Percentiles rank a stretch among this genome's conserved stretches.
These are phyloP conservation scores for Gyromitra esculenta DNA, from an alignment of 2,329 filamentous ascomycete species.

Conservation along the genomic window DNA sequence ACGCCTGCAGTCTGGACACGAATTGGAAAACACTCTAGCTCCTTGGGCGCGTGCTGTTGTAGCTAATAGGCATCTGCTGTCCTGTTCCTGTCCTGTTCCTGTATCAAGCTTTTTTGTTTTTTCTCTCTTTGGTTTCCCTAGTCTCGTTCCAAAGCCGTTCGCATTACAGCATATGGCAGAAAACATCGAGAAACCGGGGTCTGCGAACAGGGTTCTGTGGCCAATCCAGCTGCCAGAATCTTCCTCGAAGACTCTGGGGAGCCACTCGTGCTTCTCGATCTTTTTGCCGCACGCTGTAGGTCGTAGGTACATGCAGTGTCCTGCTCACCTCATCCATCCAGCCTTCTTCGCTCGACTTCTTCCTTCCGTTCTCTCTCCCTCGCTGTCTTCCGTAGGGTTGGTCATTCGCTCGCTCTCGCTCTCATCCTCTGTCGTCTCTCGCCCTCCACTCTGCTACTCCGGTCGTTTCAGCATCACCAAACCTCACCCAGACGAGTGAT, in stretches of 20 bases:
- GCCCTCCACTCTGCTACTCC: background rate
- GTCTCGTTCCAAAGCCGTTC: background rate
- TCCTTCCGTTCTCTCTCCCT: background rate
- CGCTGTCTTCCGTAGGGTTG: conserved; percentile 1
- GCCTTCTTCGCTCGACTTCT: background rate
- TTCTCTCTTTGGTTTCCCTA: background rate
- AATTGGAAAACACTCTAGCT: background rate
- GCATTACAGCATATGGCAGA: no score
- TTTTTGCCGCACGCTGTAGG: no score
- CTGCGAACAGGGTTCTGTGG: no score
- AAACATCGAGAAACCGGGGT: no score
- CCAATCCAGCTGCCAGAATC: no score
- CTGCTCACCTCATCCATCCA: background rate
- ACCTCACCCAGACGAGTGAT: background rate
- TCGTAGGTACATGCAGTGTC: background rate
- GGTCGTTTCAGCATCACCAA: conserved; percentile 13
- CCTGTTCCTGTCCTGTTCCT: conserved; percentile 1
- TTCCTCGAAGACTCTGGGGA: no score
- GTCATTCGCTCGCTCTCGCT: conserved; percentile 16
- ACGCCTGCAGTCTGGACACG: background rate
- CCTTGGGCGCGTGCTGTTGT: background rate
- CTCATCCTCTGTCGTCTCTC: background rate
- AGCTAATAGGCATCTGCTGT: background rate
- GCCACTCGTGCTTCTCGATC: no score
- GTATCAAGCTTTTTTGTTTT: conserved; percentile 1